phyloP scores from a whole-genome alignment of 345 rosid species.

The Laguncularia racemosa region DNA sequence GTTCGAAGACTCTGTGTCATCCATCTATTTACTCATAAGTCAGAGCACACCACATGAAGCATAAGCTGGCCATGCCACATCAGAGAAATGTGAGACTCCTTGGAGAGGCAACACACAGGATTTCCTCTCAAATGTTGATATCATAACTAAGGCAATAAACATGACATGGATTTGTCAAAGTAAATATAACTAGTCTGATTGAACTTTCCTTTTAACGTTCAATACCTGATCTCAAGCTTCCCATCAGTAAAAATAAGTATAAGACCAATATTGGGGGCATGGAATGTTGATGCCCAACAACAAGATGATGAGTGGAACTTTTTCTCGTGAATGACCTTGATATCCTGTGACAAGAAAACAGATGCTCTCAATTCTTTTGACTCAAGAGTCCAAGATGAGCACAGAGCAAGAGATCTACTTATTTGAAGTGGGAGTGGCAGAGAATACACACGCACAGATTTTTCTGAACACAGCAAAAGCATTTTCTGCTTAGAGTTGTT shows the following conservation, averaged over 20 bases:
- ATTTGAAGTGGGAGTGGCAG: conserved; percentile 62
- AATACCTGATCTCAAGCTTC: conserved; percentile 74
- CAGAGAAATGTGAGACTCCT: too few species aligned
- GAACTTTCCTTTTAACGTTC: neutral
- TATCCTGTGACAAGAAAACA: conserved; percentile 35
- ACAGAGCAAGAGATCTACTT: conserved; percentile 5
- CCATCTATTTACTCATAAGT: too few species aligned
- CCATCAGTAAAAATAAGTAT: conserved; percentile 60
- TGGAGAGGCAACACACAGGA: too few species aligned
- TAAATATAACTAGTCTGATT: too few species aligned
- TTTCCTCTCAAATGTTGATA: too few species aligned
- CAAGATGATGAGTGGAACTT: conserved; percentile 61
- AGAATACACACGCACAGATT: conserved; percentile 73
- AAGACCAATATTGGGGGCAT: conserved; percentile 58
- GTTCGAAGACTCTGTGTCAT: neutral
- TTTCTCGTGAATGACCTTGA: conserved; percentile 73
- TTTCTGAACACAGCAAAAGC: conserved; percentile 73
- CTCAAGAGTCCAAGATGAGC: neutral
- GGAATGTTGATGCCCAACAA: conserved; percentile 79
- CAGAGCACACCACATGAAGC: too few species aligned
- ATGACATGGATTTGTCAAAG: too few species aligned
- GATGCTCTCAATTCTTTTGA: neutral
- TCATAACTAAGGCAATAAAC: too few species aligned
- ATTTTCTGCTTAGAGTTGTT: conserved; percentile 39
- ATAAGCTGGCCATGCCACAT: too few species aligned